These are phyloP conservation scores for Lagerstroemia speciosa DNA, from an alignment of 345 rosid genomes.

Conservation along the genomic window DNA sequence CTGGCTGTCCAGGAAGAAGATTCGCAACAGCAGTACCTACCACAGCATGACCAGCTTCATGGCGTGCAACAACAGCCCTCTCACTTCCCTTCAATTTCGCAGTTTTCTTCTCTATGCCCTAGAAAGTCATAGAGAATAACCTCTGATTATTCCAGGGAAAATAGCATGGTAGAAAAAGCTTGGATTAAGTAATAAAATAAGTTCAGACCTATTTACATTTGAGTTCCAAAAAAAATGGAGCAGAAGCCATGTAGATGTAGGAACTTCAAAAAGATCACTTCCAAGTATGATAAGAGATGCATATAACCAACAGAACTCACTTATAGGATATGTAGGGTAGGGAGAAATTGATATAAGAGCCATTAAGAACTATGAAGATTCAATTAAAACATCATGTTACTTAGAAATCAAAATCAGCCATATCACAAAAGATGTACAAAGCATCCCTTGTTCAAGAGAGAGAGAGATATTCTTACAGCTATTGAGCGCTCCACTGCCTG, in stretches of 20 bases:
- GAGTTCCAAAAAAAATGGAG: neutral
- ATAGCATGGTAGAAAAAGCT: neutral
- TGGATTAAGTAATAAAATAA: neutral
- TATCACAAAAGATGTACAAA: neutral
- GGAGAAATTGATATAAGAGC: neutral
- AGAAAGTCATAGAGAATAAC: constrained; percentile 4
- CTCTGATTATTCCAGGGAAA: neutral
- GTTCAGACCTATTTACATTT: neutral
- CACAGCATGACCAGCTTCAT: constrained; percentile 98
- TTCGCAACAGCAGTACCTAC: constrained; percentile 93
- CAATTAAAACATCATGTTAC: neutral
- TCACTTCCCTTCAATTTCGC: constrained; percentile 77
- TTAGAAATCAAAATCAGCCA: neutral
- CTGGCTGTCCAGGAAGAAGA: constrained; percentile 83
- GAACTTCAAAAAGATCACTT: neutral
- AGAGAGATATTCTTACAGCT: constrained; percentile 44
- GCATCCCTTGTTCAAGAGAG: neutral
- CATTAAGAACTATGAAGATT: neutral
- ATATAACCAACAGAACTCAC: neutral
- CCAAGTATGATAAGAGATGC: neutral
- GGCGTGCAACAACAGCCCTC: constrained; percentile 97
- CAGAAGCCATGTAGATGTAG: neutral
- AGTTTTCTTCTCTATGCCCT: constrained; percentile 99
- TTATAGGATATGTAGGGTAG: neutral
- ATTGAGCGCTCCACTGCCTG: constrained; percentile 88